Conservation (phyloP, 2,329 filamentous ascomycete species). For the Aureobasidium sp. region DNA sequence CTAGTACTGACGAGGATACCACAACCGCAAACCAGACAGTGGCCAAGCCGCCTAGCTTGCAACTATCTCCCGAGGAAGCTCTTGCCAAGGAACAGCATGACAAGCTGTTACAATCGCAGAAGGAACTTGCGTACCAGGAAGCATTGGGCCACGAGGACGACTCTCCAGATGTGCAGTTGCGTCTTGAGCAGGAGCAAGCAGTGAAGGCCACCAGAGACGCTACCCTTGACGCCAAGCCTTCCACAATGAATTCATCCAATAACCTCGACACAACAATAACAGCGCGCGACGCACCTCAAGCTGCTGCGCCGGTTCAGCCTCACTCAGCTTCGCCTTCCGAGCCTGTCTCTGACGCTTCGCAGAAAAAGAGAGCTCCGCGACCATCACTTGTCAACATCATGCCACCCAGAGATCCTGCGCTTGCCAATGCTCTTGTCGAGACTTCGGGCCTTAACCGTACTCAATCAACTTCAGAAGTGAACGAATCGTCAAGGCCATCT, state of each 20-base stretch:
- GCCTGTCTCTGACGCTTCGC: neutral
- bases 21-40: slow-evolving; percentile 26
- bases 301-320: neutral
- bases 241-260: neutral
- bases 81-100: slow-evolving; percentile 49
- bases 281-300: neutral
- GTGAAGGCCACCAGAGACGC: slow-evolving; percentile 15
- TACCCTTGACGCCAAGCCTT: neutral
- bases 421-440: neutral
- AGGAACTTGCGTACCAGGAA: slow-evolving; percentile 38
- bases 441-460: slow-evolving; percentile 60
- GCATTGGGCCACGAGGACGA: slow-evolving; percentile 39
- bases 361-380: neutral
- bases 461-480: slow-evolving; percentile 67
- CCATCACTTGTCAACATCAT: slow-evolving; percentile 6
- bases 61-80: slow-evolving; percentile 28
- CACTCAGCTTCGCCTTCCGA: neutral
- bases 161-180: slow-evolving; percentile 54
- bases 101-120: slow-evolving; percentile 43
- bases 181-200: slow-evolving; percentile 23
- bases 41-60: slow-evolving; percentile 16
- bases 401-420: slow-evolving; percentile 1
- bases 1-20: slow-evolving; percentile 63
- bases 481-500: slow-evolving; percentile 44
- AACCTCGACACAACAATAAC: neutral